phyloP scores from a whole-genome alignment of 2,329 filamentous ascomycete genomes.

The Escovopsis weberi region DNA sequence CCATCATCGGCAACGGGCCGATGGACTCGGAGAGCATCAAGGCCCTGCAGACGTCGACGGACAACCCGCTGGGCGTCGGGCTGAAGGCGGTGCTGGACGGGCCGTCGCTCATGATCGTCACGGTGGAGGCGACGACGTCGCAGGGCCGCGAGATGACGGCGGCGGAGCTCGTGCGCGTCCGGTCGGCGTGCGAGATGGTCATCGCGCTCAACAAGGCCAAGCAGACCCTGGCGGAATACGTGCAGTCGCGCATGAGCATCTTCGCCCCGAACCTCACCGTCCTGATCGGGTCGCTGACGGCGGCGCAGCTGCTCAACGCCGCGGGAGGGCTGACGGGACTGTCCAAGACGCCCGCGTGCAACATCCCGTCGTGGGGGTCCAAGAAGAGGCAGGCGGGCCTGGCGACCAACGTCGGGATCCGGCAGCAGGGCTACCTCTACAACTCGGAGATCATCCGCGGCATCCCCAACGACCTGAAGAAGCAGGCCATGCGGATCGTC shows the following conservation, averaged over 20 bases:
- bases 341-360: constrained; percentile 86
- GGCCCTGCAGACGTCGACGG: constrained; percentile 55
- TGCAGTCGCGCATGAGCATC: constrained; percentile 90
- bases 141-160: constrained; percentile 63
- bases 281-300: constrained; percentile 81
- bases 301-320: constrained; percentile 91
- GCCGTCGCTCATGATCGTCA: constrained; percentile 87
- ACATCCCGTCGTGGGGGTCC: constrained; percentile 78
- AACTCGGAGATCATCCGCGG: constrained; percentile 78
- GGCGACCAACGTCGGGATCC: constrained; percentile 80
- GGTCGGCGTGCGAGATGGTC: constrained; percentile 73
- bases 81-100: constrained; percentile 75
- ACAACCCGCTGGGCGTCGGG: constrained; percentile 63
- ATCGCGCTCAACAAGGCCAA: constrained; percentile 81
- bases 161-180: constrained; percentile 59
- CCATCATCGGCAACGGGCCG: constrained; percentile 83
- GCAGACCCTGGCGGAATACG: constrained; percentile 75
- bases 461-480: constrained; percentile 75
- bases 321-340: constrained; percentile 79
- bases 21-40: constrained; percentile 73
- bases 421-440: constrained; percentile 88
- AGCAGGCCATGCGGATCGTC: constrained; percentile 89
- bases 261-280: constrained; percentile 90
- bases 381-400: constrained; percentile 76
- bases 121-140: constrained; percentile 83